Evolutionary conservation across 83 land plant species (phyloP), one percentile per base, ranked within the genome.

Genomic region (Picea abies): DNA sequence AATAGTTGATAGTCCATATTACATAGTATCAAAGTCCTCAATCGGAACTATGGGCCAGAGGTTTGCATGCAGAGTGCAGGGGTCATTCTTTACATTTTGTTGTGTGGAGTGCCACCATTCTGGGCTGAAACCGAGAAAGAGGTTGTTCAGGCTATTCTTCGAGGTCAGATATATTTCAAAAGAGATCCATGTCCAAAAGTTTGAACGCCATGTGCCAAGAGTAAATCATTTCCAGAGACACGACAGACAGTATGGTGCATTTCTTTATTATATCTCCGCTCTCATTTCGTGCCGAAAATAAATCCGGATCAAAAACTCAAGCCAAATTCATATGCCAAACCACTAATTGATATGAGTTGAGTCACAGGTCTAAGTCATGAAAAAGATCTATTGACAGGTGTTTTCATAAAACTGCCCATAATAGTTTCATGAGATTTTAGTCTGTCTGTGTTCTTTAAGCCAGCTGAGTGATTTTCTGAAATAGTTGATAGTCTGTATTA

Each of bases 121-220:
- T 35, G 35, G 35, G 35, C 35, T 35, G 35, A 35, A 35, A 35
- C 35, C 35, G 2, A 35, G 35, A 1, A 90, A 47, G 94, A 92
- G 47, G 93, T 92, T 39, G 93, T 91, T 6, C 79, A 84, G 65
- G 93, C 92, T 26, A 93, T 93, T 84, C 84, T 91, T 52, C 84
- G 87, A 20, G 93, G 95, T 29, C 83, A 63, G 58, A 68, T 91
- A 47, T 93, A 93, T 61, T 92, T 92, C 65, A 84, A 87, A 86
- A 90, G 92, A 81, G 90, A 90, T 60, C 95, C 95, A 44, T 93
- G 95, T 93, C 93, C 95, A 39, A 84, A 84, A 76, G 79, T 93
- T 19, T 93, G 35, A 35, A 35, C 35, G 35, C 1, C 35, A 35
- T 1, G 35, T 35, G 35, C 35, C 35, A 35, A 35, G 35, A 35